A percentile compares a stretch with the other conserved stretches of the same genome.
phyloP scores from a whole-genome alignment of 371 early-diverging fungal genomes.

The Rhizopus sp. region DNA sequence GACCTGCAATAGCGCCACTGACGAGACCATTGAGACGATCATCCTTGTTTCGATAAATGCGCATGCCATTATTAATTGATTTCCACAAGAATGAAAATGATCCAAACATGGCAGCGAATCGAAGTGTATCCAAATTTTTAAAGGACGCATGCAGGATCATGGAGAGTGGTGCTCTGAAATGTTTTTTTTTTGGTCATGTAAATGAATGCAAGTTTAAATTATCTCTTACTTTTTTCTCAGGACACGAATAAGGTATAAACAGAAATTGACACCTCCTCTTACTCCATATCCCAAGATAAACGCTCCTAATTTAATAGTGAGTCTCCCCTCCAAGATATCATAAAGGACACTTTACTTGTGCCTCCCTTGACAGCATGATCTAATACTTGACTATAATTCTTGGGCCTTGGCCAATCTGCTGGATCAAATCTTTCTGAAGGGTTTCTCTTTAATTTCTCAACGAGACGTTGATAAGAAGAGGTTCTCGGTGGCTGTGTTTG shows the following conservation, averaged over 20 bases:
- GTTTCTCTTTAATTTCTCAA: constrained; percentile 39
- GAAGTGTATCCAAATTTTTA: constrained; percentile 52
- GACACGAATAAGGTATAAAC: constrained; percentile 46
- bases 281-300: constrained; percentile 53
- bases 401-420: constrained; percentile 44
- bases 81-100: constrained; percentile 77
- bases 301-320: constrained; percentile 29
- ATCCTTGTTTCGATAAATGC: constrained; percentile 56
- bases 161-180: constrained; percentile 43
- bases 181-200: constrained; percentile 5
- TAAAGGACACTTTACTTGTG: constrained; percentile 32
- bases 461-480: constrained; percentile 44
- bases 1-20: constrained; percentile 61
- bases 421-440: constrained; percentile 34
- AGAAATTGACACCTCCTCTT: constrained; percentile 51
- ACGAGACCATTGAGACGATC: constrained; percentile 64
- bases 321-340: background rate
- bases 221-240: constrained; percentile 44
- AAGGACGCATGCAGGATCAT: constrained; percentile 49
- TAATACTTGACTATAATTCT: constrained; percentile 31
- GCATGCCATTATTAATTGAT: constrained; percentile 67
- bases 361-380: constrained; percentile 54
- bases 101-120: constrained; percentile 76
- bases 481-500: constrained; percentile 20
- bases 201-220: background rate